A percentile compares a stretch with the other conserved stretches of the same genome.
phyloP scores from a whole-genome alignment of 2,329 filamentous ascomycete species.

The Lachnellula suecica region DNA sequence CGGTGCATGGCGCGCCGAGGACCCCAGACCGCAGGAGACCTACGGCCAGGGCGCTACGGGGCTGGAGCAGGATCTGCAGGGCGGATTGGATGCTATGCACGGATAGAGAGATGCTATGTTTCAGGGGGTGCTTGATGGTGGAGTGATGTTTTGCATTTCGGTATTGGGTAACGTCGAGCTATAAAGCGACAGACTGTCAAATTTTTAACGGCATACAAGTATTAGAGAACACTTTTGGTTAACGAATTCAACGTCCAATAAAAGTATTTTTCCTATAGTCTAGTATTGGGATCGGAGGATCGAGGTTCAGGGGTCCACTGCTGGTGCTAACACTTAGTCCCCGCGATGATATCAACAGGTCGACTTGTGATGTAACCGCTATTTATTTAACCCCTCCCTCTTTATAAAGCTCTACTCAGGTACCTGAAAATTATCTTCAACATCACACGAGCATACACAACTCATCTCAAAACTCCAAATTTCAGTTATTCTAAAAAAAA shows the following conservation, averaged over 20 bases:
- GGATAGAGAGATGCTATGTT: conserved; percentile 16
- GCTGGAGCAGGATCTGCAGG: conserved; percentile 36
- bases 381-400: neutral
- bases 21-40: conserved; percentile 35
- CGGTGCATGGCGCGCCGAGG: conserved; percentile 32
- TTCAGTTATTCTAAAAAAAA: conserved; percentile 9
- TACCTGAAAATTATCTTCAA: neutral
- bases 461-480: neutral
- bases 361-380: neutral
- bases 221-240: too few species aligned
- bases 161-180: neutral
- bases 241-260: neutral
- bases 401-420: neutral
- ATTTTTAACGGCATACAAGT: too few species aligned
- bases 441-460: neutral
- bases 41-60: conserved; percentile 30
- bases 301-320: neutral
- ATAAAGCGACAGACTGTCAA: neutral
- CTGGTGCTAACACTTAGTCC: neutral
- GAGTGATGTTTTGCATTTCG: neutral
- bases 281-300: neutral
- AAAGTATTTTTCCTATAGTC: neutral
- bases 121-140: neutral
- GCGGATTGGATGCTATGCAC: conserved; percentile 34
- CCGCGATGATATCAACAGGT: conserved; percentile 1